Evolutionary conservation across 352 stramenopile genomes (phyloP).

Genomic region (Pythium biforme): DNA sequence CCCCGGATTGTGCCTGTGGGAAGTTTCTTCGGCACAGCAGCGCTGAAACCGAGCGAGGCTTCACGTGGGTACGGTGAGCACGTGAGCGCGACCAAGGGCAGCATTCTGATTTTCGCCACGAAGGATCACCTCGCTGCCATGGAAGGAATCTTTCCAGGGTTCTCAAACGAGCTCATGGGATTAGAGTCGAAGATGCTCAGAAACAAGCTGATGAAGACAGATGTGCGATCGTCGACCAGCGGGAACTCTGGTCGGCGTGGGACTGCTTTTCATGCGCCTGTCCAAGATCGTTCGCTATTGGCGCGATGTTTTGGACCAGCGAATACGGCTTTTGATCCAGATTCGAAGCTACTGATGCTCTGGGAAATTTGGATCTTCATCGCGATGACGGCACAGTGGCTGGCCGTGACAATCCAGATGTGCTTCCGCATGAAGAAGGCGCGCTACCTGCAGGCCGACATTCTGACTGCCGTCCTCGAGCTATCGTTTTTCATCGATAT

Average conservation of each 20-base stretch:
- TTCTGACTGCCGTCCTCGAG: conserved; percentile 37
- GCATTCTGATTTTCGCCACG: conserved; percentile 35
- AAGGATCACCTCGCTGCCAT: conserved; percentile 26
- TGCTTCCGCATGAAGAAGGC: conserved; percentile 36
- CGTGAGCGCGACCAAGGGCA: conserved; percentile 33
- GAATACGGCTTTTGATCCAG: conserved; percentile 31
- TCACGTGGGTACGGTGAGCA: conserved; percentile 34
- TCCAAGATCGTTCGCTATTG: background rate
- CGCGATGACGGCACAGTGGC: conserved; percentile 47
- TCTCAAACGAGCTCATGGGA: conserved; percentile 21
- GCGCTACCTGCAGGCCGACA: conserved; percentile 27
- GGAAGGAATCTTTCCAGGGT: conserved; percentile 29
- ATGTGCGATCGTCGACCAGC: background rate
- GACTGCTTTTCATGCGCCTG: background rate
- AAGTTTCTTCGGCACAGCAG: conserved; percentile 32
- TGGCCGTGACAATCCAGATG: conserved; percentile 40
- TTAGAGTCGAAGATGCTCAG: conserved; percentile 32
- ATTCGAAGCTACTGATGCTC: conserved; percentile 32
- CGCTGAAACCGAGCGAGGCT: conserved; percentile 15
- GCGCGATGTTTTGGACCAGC: background rate
- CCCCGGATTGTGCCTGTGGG: conserved; percentile 26
- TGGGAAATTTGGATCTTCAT: conserved; percentile 50
- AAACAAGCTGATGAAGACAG: conserved; percentile 34
- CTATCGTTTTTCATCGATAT: conserved; percentile 27
- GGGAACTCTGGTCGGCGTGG: conserved; percentile 1